phyloP scores from a whole-genome alignment of 371 early-diverging fungal genomes.

The Lichtheimia corymbifera region DNA sequence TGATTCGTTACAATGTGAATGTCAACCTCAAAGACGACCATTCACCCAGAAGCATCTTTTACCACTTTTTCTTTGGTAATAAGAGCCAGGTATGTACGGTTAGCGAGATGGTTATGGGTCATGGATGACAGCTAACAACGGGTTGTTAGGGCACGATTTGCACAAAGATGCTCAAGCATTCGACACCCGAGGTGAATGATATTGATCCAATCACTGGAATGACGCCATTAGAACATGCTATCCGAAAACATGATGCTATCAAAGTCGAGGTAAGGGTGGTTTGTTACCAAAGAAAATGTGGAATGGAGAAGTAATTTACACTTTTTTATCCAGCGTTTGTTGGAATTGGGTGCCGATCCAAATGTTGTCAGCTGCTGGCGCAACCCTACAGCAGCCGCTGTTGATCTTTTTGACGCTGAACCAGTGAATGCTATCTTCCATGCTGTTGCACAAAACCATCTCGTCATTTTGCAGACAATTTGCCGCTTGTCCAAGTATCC shows the following conservation, averaged over 20 bases:
- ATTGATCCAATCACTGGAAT: slow-evolving; percentile 42
- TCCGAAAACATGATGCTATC: slow-evolving; percentile 27
- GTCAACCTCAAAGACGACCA: slow-evolving; percentile 28
- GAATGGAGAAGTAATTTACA: background rate
- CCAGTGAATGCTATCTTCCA: slow-evolving; percentile 44
- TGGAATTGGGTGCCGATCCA: slow-evolving; percentile 41
- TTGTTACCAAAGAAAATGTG: too few species aligned
- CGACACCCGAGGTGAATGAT: slow-evolving; percentile 27
- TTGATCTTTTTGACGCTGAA: slow-evolving; percentile 6
- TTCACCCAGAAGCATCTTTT: slow-evolving; percentile 40
- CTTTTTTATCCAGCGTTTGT: slow-evolving; percentile 27
- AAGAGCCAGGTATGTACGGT: background rate
- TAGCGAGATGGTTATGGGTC: background rate
- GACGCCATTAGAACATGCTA: slow-evolving; percentile 57
- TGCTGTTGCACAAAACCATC: slow-evolving; percentile 38
- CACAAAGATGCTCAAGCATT: slow-evolving; percentile 4
- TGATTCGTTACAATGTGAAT: slow-evolving; percentile 39
- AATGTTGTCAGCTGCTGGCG: slow-evolving; percentile 36
- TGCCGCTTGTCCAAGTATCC: slow-evolving; percentile 10
- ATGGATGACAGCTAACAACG: background rate
- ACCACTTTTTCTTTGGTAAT: slow-evolving; percentile 28
- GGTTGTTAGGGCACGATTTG: background rate
- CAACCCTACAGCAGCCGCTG: background rate
- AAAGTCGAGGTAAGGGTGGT: slow-evolving; percentile 32
- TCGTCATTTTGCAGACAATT: slow-evolving; percentile 18